phyloP scores from a whole-genome alignment of 805 yeast species.

The Saccharomycopsis javanensis region DNA sequence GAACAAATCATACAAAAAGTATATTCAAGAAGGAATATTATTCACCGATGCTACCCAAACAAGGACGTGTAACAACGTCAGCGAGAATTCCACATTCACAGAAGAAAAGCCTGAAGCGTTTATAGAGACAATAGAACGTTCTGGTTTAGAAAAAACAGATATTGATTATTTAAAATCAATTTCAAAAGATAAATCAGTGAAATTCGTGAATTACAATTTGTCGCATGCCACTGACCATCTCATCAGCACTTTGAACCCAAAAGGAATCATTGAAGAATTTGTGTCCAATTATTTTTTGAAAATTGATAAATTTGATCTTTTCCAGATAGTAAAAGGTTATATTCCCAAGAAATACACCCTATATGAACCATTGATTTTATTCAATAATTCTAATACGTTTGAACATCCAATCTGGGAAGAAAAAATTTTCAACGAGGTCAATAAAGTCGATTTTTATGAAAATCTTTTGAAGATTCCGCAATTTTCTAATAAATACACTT shows the following conservation, averaged over 20 bases:
- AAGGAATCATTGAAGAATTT: background rate
- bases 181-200: background rate
- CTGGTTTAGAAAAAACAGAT: background rate
- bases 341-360: slow-evolving; percentile 48
- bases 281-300: background rate
- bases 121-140: background rate
- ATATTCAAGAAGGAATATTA: background rate
- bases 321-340: background rate
- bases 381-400: slow-evolving; percentile 30
- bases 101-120: background rate
- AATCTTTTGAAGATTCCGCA: slow-evolving; percentile 22
- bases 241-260: background rate
- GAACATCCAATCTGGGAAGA: slow-evolving; percentile 3
- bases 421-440: slow-evolving; percentile 18
- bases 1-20: background rate
- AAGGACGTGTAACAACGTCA: background rate
- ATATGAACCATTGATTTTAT: slow-evolving; percentile 59
- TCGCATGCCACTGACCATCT: background rate
- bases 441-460: slow-evolving; percentile 11
- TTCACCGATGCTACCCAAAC: background rate
- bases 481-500: slow-evolving; percentile 30
- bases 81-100: background rate
- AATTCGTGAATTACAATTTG: background rate
- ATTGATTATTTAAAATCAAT: background rate
- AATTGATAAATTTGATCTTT: slow-evolving; percentile 15